Evolutionary conservation across 352 stramenopile species (phyloP).

Genomic region (Pythium scleroteichum): DNA sequence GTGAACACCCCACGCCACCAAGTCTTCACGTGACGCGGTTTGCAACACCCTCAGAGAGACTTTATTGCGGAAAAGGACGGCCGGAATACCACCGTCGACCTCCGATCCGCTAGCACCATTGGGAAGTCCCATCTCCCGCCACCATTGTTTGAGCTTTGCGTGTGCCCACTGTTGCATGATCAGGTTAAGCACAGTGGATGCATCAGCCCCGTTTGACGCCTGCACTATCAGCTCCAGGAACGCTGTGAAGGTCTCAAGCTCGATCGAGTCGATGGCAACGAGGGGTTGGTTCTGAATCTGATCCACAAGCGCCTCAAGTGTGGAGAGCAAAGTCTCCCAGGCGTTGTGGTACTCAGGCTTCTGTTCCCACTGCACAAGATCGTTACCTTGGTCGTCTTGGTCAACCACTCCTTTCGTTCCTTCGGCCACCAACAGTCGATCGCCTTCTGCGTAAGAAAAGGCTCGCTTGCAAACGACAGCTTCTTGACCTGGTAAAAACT

Average conservation of each 20-base stretch:
- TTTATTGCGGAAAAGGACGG: slow-evolving; percentile 40
- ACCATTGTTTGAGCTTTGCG: slow-evolving; percentile 60
- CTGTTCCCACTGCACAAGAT: slow-evolving; percentile 51
- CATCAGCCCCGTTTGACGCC: slow-evolving; percentile 23
- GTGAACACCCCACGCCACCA: slow-evolving; percentile 67
- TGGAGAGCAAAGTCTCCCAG: slow-evolving; percentile 54
- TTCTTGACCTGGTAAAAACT: slow-evolving; percentile 25
- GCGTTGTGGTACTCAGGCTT: slow-evolving; percentile 31
- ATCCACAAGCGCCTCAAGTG: slow-evolving; percentile 40
- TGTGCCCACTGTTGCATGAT: slow-evolving; percentile 44
- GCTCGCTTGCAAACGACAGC: slow-evolving; percentile 43
- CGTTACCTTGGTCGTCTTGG: slow-evolving; percentile 28
- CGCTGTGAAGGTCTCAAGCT: slow-evolving; percentile 46
- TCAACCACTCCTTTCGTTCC: slow-evolving; percentile 39
- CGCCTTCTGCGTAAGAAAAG: slow-evolving; percentile 53
- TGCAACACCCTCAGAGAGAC: slow-evolving; percentile 49
- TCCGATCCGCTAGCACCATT: slow-evolving; percentile 12
- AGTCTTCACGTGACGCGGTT: slow-evolving; percentile 58
- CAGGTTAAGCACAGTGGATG: slow-evolving; percentile 16
- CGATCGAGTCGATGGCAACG: slow-evolving; percentile 32
- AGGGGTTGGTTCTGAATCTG: slow-evolving; percentile 38
- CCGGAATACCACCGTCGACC: slow-evolving; percentile 38
- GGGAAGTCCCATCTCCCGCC: slow-evolving; percentile 38
- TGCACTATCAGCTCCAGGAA: slow-evolving; percentile 67
- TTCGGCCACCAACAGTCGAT: slow-evolving; percentile 43